phyloP scores from a whole-genome alignment of 2,329 filamentous ascomycete species.

The Alternaria arborescens region DNA sequence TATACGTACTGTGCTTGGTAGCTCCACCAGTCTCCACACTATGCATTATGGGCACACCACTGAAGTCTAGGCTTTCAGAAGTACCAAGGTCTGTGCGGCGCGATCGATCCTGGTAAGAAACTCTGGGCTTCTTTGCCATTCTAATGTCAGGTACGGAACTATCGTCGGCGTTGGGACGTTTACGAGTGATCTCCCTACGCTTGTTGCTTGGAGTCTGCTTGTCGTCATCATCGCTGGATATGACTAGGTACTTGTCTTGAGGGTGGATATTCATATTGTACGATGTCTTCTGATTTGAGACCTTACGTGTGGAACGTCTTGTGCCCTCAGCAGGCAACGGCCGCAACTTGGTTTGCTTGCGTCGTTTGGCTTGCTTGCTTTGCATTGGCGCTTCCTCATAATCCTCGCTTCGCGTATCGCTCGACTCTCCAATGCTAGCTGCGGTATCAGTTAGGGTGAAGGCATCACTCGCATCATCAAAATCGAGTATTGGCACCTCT shows the following conservation, averaged over 20 bases:
- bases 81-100: not conserved
- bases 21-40: not conserved
- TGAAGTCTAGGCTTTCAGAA: not conserved
- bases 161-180: not conserved
- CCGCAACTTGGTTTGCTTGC: conserved; percentile 4
- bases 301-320: conserved; percentile 38
- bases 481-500: conserved; percentile 3
- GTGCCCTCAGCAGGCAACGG: conserved; percentile 11
- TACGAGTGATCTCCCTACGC: not conserved
- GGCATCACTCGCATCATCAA: conserved; percentile 6
- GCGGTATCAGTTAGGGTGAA: conserved; percentile 9
- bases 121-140: not conserved
- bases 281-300: conserved; percentile 21
- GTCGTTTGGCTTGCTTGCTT: conserved; percentile 20
- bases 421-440: not conserved
- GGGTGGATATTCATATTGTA: conserved; percentile 43
- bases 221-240: conserved; percentile 16
- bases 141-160: not conserved
- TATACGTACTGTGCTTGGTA: not conserved
- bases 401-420: conserved; percentile 17
- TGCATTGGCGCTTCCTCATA: conserved; percentile 4
- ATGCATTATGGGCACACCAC: not conserved
- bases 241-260: conserved; percentile 34
- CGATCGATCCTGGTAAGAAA: not conserved
- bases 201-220: conserved; percentile 1